Evolutionary conservation across 371 early-diverging fungal species (phyloP).

Genomic region (Quaeritorhiza haematococci): DNA sequence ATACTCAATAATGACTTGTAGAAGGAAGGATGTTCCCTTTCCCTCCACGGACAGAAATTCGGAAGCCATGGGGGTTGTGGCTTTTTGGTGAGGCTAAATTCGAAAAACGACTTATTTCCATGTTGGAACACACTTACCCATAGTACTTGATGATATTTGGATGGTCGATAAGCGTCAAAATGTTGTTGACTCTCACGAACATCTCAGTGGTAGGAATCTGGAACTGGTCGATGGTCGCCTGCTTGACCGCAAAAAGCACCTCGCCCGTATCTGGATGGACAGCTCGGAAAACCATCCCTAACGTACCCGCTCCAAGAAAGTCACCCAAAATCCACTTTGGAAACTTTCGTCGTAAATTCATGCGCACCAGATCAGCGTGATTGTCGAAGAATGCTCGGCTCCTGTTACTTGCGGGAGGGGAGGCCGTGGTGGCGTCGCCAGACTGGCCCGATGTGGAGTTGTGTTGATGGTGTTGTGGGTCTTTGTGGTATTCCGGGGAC

Average conservation of each 20-base stretch:
- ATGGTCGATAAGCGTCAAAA: constrained; percentile 79
- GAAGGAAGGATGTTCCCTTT: too few species aligned
- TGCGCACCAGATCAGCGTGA: not conserved
- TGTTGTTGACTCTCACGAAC: constrained; percentile 62
- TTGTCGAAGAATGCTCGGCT: not conserved
- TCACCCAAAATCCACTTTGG: not conserved
- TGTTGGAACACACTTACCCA: too few species aligned
- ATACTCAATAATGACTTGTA: too few species aligned
- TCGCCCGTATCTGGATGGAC: not conserved
- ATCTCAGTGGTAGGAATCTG: constrained; percentile 21
- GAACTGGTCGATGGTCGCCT: constrained; percentile 37
- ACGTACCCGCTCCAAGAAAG: not conserved
- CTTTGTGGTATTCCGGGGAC: too few species aligned
- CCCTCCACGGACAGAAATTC: too few species aligned
- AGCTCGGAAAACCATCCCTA: not conserved
- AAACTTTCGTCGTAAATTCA: not conserved
- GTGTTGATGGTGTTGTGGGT: not conserved
- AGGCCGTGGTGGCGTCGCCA: too few species aligned
- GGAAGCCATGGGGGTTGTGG: too few species aligned
- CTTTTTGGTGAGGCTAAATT: too few species aligned
- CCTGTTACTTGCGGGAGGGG: too few species aligned
- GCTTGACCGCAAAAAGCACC: not conserved
- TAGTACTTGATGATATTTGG: constrained; percentile 87
- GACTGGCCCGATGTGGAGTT: too few species aligned
- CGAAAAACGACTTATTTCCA: too few species aligned